phyloP scores from a whole-genome alignment of 140 eudicot species.

The Ambrosia hybrid region DNA sequence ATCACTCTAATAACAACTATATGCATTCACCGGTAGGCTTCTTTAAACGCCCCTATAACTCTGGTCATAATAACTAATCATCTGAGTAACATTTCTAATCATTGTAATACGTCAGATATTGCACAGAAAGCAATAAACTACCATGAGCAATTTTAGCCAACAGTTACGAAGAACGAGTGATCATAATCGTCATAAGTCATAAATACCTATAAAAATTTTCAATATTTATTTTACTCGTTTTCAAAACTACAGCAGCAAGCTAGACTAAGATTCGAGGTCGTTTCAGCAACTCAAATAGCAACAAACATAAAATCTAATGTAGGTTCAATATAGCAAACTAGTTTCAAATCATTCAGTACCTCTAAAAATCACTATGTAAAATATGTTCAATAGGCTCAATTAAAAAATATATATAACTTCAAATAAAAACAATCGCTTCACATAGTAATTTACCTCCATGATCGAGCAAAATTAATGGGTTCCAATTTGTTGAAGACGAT shows the following conservation, averaged over 20 bases:
- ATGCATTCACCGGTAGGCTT: slow-evolving; percentile 5
- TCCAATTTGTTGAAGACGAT: too few relatives aligned
- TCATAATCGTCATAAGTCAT: slow-evolving; percentile 1
- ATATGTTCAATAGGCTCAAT: background rate
- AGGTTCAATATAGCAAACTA: background rate
- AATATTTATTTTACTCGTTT: background rate
- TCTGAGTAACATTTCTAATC: background rate
- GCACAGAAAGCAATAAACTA: background rate
- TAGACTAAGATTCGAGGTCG: background rate
- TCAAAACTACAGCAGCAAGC: too few relatives aligned
- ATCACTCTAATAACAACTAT: slow-evolving; percentile 5
- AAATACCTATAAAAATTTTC: background rate
- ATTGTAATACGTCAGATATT: background rate
- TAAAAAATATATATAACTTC: too few relatives aligned
- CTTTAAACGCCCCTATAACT: slow-evolving; percentile 6
- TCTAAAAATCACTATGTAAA: background rate
- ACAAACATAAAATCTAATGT: slow-evolving; percentile 3
- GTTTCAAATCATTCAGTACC: background rate
- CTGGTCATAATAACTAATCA: background rate
- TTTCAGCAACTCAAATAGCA: background rate
- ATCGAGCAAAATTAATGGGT: too few relatives aligned
- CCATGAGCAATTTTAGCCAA: background rate
- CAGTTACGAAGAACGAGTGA: background rate
- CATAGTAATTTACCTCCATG: too few relatives aligned
- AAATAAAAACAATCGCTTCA: too few relatives aligned